These are phyloP conservation scores for Rhododendron simsii DNA, from an alignment of 148 eudicot species.

Conservation along the genomic window DNA sequence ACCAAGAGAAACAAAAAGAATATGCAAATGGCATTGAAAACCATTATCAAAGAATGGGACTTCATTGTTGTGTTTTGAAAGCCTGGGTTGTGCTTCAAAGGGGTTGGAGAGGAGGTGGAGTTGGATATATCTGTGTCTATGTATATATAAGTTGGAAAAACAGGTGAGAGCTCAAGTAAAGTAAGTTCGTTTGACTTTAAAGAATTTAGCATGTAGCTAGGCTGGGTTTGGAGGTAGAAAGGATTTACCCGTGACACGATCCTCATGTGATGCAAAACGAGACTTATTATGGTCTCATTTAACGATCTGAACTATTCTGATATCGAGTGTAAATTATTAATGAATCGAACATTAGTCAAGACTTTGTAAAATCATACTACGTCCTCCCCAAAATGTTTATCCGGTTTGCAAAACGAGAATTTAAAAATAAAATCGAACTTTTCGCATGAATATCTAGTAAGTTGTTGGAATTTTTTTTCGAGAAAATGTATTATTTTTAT, in stretches of 20 bases:
- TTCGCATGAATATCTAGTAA: too few species aligned
- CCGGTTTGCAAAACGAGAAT: too few species aligned
- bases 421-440: too few species aligned
- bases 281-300: neutral
- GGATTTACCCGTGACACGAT: neutral
- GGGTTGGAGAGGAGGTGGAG: neutral
- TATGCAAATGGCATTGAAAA: neutral
- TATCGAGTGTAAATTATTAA: neutral
- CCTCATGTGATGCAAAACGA: neutral
- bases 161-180: neutral
- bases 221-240: neutral
- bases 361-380: neutral
- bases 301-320: neutral
- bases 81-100: neutral
- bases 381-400: too few species aligned
- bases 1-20: neutral
- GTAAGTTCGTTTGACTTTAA: constrained; percentile 6
- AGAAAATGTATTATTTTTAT: too few species aligned
- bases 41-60: neutral
- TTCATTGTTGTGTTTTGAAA: neutral
- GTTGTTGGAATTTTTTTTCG: too few species aligned
- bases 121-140: too few species aligned
- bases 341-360: neutral
- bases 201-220: neutral
- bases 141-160: neutral